Evolutionary conservation across 176 grass and related monocot genomes (phyloP).

Genomic region (Paspalum notatum): DNA sequence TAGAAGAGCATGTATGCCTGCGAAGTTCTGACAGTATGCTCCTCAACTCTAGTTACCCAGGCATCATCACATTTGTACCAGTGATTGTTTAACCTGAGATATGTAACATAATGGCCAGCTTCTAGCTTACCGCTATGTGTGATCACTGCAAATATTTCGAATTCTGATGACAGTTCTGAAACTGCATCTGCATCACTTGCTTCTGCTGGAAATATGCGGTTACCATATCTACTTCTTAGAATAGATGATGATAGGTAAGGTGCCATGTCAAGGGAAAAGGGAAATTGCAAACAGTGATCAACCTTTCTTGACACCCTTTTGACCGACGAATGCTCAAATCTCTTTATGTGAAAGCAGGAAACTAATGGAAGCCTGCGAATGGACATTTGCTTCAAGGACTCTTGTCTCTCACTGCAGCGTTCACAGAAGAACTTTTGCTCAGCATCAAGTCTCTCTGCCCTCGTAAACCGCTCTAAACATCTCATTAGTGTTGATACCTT

Average conservation of each 20-base stretch:
- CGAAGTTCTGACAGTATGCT: conserved; percentile 75
- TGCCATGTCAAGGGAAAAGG: conserved; percentile 90
- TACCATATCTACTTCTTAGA: conserved; percentile 79
- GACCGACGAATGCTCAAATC: conserved; percentile 84
- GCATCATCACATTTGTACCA: conserved; percentile 99
- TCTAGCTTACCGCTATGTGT: conserved; percentile 86
- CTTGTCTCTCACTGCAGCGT: conserved; percentile 85
- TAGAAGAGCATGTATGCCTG: conserved; percentile 99
- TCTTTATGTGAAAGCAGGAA: conserved; percentile 92
- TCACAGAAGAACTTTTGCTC: conserved; percentile 97
- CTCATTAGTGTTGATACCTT: conserved; percentile 80
- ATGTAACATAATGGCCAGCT: conserved; percentile 91
- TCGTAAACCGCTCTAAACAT: conserved; percentile 93
- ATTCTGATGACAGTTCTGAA: conserved; percentile 66
- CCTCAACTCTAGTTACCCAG: conserved; percentile 85
- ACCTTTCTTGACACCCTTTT: conserved; percentile 90
- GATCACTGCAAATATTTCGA: conserved; percentile 94
- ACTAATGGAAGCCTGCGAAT: conserved; percentile 95
- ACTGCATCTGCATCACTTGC: conserved; percentile 60
- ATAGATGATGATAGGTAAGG: conserved; percentile 90
- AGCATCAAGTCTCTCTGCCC: conserved; percentile 87
- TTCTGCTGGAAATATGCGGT: conserved; percentile 81
- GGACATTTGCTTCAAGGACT: conserved; percentile 98
- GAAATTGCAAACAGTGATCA: conserved; percentile 88
- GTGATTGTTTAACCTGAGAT: conserved; percentile 74